Percentiles rank a stretch among this genome's conserved stretches.
Conservation (phyloP, 345 rosid species). For the thale cress (Arabidopsis thaliana) region TAIR10.1 NC_003076.8:4221501-4222000, state of each 20-base stretch:
- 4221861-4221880: neutral
- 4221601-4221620: too few relatives aligned
- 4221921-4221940: neutral
- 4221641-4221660: too few relatives aligned
- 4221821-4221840: too few relatives aligned
- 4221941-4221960: neutral
- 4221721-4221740: neutral
- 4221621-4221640: too few relatives aligned
- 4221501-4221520: too few relatives aligned
- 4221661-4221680: too few relatives aligned
- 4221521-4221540: too few relatives aligned
- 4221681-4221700: too few relatives aligned
- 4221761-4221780: neutral
- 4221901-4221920: neutral
- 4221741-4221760: neutral
- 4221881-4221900: neutral
- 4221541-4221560: too few relatives aligned
- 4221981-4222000: neutral
- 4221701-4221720: neutral
- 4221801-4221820: neutral
- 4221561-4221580: too few relatives aligned
- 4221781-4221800: neutral
- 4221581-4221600: too few relatives aligned
- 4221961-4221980: neutral
- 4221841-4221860: neutral